Base-by-base conservation (phyloP, 371 early-diverging fungal genomes). In the Lichtheimia ramosa region DNA sequence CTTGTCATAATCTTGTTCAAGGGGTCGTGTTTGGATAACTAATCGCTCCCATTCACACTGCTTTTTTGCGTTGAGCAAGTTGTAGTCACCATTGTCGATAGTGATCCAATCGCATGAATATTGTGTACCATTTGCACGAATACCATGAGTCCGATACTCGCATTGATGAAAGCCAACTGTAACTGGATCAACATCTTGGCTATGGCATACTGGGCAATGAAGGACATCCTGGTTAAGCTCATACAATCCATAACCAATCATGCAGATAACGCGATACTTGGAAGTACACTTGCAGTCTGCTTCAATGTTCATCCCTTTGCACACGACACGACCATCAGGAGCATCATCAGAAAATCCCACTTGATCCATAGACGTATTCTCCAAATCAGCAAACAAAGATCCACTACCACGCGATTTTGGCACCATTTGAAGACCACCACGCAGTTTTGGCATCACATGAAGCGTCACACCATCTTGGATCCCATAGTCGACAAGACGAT, bases 381-480 rank as follows among this genome's bases (percentile, higher is more conserved):
- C 20, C 2, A 52, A 16, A 13, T 52, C 53, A 6, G 53, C 53
- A 52, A 52, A 52, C 68, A 95, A 84, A 61, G 92, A 89, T 52
- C 94, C 93, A 71, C 67, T 62, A 84, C 96, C 96, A n/a, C n/a
- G n/a, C n/a, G n/a, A n/a, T n/a, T n/a, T n/a, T n/a, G n/a, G n/a
- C n/a, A n/a, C 5, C 25, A 25, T 25, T 25, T 25, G 25, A 25
- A n/a, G n/a, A 3, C 25, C 25, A 25, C 25, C 25, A 25, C 25
- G 25, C 81, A 95, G 91, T 62, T 96, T 88, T 80, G 96, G 91
- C 63, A 96, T 88, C 52, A 97, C 77, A 84, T 97, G 97, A 51
- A 96, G 89, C 63, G 96, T 96, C 50, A 93, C 93, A 82, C 96
- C 95, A 78, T 87, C 87, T 76, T 90, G 89, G 83, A 88, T 89